A percentile compares a stretch with the other conserved stretches of the same genome.
These are phyloP conservation scores for Fusarium heterosporum DNA, from an alignment of 2,329 filamentous ascomycete species.

Conservation along the genomic window DNA sequence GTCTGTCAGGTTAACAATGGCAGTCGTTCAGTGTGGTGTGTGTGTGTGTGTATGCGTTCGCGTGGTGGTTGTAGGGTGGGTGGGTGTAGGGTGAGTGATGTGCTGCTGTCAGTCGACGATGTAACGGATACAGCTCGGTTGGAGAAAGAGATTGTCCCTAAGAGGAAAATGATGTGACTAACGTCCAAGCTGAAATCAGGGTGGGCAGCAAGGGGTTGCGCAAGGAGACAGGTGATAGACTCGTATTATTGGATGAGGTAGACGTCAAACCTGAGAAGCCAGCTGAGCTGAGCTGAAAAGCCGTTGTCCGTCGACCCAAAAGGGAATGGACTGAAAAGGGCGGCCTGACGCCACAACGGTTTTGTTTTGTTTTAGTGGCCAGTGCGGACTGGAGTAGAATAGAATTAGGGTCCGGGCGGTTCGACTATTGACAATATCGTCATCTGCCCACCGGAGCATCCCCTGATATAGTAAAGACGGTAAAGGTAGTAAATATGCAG, in stretches of 20 bases:
- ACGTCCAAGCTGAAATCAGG: conserved; percentile 35
- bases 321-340: conserved; percentile 33
- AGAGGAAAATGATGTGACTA: conserved; percentile 34
- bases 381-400: conserved; percentile 30
- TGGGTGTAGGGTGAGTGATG: conserved; percentile 9
- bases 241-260: conserved; percentile 30
- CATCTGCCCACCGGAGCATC: conserved; percentile 29
- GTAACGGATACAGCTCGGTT: conserved; percentile 12
- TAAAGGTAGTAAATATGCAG: not conserved
- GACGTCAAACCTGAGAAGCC: conserved; percentile 26
- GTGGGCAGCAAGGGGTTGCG: conserved; percentile 22
- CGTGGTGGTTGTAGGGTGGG: too few relatives aligned
- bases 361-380: conserved; percentile 47
- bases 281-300: conserved; percentile 49
- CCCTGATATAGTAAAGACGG: conserved; percentile 23
- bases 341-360: conserved; percentile 46
- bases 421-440: conserved; percentile 45
- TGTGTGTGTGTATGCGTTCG: not conserved
- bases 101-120: not conserved
- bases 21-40: not conserved
- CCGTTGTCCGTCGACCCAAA: conserved; percentile 40
- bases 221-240: conserved; percentile 29
- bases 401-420: conserved; percentile 42
- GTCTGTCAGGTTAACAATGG: not conserved
- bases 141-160: conserved; percentile 12